phyloP scores from a whole-genome alignment of 78 protist species.

The Monosiga brevicollis region DNA sequence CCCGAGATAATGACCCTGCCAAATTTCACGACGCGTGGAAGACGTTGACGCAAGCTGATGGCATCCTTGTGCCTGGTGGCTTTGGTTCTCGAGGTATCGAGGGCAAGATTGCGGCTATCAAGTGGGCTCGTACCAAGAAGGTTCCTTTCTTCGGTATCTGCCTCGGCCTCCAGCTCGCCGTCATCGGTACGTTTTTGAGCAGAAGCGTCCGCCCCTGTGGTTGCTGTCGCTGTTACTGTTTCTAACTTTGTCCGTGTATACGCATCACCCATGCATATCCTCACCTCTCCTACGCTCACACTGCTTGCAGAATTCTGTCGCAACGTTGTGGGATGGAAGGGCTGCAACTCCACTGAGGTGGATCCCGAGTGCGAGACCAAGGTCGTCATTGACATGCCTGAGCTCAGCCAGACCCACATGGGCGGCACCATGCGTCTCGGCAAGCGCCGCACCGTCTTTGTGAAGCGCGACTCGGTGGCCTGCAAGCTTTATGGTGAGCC shows the following conservation, averaged over 20 bases:
- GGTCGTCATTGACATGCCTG: conserved; percentile 89
- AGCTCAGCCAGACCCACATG: conserved; percentile 64
- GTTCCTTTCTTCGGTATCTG: conserved; percentile 86
- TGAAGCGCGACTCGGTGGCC: neutral
- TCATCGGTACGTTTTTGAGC: conserved; percentile 38
- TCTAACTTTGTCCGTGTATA: no score
- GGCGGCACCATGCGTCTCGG: conserved; percentile 98
- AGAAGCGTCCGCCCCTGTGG: no score
- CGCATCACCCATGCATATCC: conserved; percentile 1
- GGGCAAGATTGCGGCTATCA: conserved; percentile 71
- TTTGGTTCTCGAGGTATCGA: conserved; percentile 92
- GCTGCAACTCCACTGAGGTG: conserved; percentile 22
- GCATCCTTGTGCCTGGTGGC: conserved; percentile 96
- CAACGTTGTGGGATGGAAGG: conserved; percentile 24
- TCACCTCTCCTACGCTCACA: conserved; percentile 9
- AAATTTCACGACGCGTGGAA: conserved; percentile 21
- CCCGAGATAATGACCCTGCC: neutral
- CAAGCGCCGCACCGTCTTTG: conserved; percentile 27
- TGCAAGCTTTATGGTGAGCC: conserved; percentile 48
- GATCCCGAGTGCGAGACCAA: neutral
- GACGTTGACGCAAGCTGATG: conserved; percentile 29
- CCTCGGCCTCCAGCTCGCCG: conserved; percentile 88
- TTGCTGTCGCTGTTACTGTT: no score
- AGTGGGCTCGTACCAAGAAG: conserved; percentile 68
- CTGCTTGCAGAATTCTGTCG: conserved; percentile 74